Evolutionary conservation across 2,329 filamentous ascomycete species (phyloP), one percentile per base, ranked within the genome.

Genomic region (Hypoxylon sp.): DNA sequence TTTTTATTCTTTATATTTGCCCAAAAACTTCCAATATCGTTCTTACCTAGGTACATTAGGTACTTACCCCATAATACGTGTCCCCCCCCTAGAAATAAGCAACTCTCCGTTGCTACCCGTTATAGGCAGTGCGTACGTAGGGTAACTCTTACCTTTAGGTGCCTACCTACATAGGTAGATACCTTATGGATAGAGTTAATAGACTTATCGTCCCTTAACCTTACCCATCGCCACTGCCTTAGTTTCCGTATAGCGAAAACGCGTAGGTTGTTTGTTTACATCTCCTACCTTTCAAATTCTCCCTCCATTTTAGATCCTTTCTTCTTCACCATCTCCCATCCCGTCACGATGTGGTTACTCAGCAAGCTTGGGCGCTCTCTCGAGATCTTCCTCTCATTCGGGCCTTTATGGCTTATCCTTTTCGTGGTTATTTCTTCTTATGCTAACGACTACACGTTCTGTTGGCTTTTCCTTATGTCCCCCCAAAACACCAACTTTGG

Each of bases 371-470:
- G 33, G 33, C 4, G 3, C 33, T 22, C 22, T 22, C 2, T 39
- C 2, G 13, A 31, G 8, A 9, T 19, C n/a, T 62, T 57, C 44
- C 53, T 66, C 11, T 33, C 39, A 9, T 52, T 57, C 17, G 57
- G 57, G 9, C 63, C 57, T 19, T 10, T 66, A 29, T 62, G 63
- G 57, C 47, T 62, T 13, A 13, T n/a, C 37, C 24, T 62, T 29
- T 62, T 58, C 53, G 17, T 62, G 13, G 3, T 19, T 13, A 5
- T 61, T 9, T 13, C 44, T 26, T 9, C 9, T 24, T 66, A 65
- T 44, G 55, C 61, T 8, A 57, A 51, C 50, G 61, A 63, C 37
- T 68, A 63, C 52, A 24, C 11, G 3, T 63, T 48, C 29, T 62
- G 50, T 10, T 63, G 55, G 46, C 22, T 37, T 1, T 22, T 22